Base-by-base conservation (phyloP, 2,329 filamentous ascomycete species). In the Chalara sp. region DNA sequence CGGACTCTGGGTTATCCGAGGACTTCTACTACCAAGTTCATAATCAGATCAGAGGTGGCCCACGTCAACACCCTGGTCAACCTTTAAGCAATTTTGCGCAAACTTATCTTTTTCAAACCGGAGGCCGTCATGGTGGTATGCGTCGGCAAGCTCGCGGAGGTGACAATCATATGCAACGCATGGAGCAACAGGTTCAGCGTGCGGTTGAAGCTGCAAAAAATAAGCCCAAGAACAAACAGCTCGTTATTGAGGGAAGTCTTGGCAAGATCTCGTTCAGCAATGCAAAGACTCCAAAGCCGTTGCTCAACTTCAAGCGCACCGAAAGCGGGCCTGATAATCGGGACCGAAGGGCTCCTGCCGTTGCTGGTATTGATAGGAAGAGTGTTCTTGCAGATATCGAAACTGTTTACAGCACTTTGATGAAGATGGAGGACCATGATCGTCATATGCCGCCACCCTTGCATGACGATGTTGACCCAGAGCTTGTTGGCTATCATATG, bases 261-360 rank as follows among this genome's bases (percentile, higher is more conserved):
- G 93, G 93, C 58, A 99, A 97, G 74, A 99, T 99, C 52, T 95
- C 92, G 0, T 99, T 97, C 72, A 96, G 92, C 75, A 99, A 99
- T 63, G 89, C 93, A 45, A 99, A 97, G 75, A 96, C 93, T 0
- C 93, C 93, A 0, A 93, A 95, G 69, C 90, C 92, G 12, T 75
- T 97, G 51, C 82, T 99, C 46, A 99, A 95, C 67, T 91, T 99
- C 72, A 97, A 96, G 75, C 87, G 91, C 32, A 76, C 81, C 21
- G 91, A 96, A 47, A 83, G 76, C 57, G 74, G 73, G 40, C 80
- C 82, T 43, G 80, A 84, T 50, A 65, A 70, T 51, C 70, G 71
- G n/a, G 61, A 63, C 45, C 74, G 72, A 56, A 76, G 72, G 58
- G 61, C 64, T 29, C 68, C 71, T 1, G 67, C 69, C 44, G 70